Evolutionary conservation across 2,329 filamentous ascomycete genomes (phyloP).

Genomic region (Pezizomycotina sp.): DNA sequence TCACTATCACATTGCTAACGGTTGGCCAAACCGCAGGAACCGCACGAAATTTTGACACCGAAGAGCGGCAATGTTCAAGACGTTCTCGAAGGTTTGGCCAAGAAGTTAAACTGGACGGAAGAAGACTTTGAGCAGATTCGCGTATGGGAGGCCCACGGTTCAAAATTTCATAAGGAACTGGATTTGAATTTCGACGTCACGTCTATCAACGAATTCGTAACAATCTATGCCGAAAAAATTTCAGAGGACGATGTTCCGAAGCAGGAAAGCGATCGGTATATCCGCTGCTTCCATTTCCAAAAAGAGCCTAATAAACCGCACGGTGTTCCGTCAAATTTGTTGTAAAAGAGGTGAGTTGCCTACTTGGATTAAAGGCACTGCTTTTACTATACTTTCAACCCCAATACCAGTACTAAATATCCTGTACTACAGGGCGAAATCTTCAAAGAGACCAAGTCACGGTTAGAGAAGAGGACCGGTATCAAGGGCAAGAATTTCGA

Average conservation of each 20-base stretch:
- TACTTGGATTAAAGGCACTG: background rate
- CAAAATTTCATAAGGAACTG: conserved; percentile 72
- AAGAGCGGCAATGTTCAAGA: conserved; percentile 72
- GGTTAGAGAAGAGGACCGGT: conserved; percentile 79
- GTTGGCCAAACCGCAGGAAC: conserved; percentile 41
- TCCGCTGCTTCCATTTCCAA: conserved; percentile 84
- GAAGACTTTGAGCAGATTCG: conserved; percentile 59
- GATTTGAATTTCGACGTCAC: conserved; percentile 53
- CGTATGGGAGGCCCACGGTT: conserved; percentile 65
- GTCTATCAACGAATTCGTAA: conserved; percentile 70
- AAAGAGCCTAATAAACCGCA: conserved; percentile 71
- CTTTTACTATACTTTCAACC: background rate
- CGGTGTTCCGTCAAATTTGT: conserved; percentile 77
- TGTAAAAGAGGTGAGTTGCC: conserved; percentile 51
- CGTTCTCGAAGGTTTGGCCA: conserved; percentile 56
- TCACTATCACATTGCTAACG: conserved; percentile 14
- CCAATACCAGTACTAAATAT: conserved; percentile 22
- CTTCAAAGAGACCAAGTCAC: conserved; percentile 83
- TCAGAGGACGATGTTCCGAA: conserved; percentile 48
- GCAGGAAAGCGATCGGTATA: conserved; percentile 50
- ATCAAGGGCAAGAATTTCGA: conserved; percentile 97
- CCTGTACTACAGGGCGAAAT: conserved; percentile 46
- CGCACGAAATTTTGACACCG: conserved; percentile 65
- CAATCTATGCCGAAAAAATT: conserved; percentile 63
- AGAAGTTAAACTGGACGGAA: conserved; percentile 63